Conservation (phyloP, 805 yeast genomes). For the Starmera dryadoides region DNA sequence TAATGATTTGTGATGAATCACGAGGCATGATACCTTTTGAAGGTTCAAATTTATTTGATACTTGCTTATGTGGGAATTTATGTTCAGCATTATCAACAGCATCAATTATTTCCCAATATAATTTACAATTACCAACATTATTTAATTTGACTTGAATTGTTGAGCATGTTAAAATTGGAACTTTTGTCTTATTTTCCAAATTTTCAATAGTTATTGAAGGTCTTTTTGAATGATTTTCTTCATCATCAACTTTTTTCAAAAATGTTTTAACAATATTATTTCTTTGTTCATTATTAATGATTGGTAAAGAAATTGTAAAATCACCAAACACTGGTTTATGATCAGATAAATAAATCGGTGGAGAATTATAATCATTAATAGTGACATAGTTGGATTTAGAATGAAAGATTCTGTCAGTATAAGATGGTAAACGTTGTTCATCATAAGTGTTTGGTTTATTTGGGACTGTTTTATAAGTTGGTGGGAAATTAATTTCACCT, state of each 20-base stretch:
- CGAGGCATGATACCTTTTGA: constrained; percentile 24
- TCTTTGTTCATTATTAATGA: constrained; percentile 31
- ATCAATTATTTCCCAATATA: constrained; percentile 31
- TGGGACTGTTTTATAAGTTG: constrained; percentile 41
- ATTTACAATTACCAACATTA: constrained; percentile 28
- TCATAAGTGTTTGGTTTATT: constrained; percentile 20
- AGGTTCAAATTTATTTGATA: constrained; percentile 16
- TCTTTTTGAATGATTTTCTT: constrained; percentile 34
- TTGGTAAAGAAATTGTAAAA: constrained; percentile 22
- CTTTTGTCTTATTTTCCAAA: constrained; percentile 23
- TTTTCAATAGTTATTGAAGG: constrained; percentile 30
- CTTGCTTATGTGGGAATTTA: constrained; percentile 11
- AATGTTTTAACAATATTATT: constrained; percentile 28
- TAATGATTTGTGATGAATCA: constrained; percentile 14
- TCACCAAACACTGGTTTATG: constrained; percentile 47
- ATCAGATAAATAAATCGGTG: constrained; percentile 33
- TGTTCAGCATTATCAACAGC: constrained; percentile 18
- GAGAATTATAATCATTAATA: constrained; percentile 16
- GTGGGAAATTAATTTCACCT: constrained; percentile 38
- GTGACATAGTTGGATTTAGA: constrained; percentile 24
- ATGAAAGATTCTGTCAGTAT: constrained; percentile 50
- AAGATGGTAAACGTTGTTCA: constrained; percentile 41
- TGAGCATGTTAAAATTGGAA: constrained; percentile 20
- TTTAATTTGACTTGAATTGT: constrained; percentile 20
- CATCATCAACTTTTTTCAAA: constrained; percentile 32